Base-by-base conservation (phyloP, 208 protist genomes). In the Trichomonas vaginalis region DNA sequence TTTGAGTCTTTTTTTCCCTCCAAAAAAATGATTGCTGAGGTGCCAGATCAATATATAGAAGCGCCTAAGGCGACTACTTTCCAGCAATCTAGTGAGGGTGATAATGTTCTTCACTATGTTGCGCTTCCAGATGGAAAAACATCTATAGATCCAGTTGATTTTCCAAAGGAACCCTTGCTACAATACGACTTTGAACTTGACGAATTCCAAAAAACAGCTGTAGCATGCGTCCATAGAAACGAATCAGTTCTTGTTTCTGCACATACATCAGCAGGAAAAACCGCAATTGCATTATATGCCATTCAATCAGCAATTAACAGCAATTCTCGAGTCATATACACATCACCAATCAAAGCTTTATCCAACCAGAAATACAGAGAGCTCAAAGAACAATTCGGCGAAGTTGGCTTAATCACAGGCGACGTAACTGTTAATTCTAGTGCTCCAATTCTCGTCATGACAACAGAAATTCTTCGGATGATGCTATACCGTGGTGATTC, bases 291-390 rank as follows among this genome's bases (percentile, higher is more conserved):
- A 37, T 95, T 70, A 95, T 99, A 99, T 97, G 99, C 99, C 56
- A 99, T 99, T 96, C 99, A 99, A 0, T 99, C 99, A 97, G 97
- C 98, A 48, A 97, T 99, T 83, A 97, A 98, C 10, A 98, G 99
- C 82, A 98, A 98, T 96, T 98, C 99, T 97, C 98, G 99, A 21
- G 99, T 99, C n/a, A 99, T 99, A 86, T 99, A 99, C 97, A 99
- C 99, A 49, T 99, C 99, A 12, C 99, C 99, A 49, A 99, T 99
- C 97, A 99, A 99, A 96, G 99, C 99, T 0, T 97, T 99, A 0
- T 99, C 98, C 42, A 99, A 99, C 97, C 99, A 99, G 97, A 99
- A 97, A 80, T 97, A 95, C 95, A 97, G 99, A 95, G 99, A 99
- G 96, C 98, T 99, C 37, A 97, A 97, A 4, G 98, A 99, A 62